Base-by-base conservation (phyloP, 257 asterid species). In the Verbascum thapsus region DNA sequence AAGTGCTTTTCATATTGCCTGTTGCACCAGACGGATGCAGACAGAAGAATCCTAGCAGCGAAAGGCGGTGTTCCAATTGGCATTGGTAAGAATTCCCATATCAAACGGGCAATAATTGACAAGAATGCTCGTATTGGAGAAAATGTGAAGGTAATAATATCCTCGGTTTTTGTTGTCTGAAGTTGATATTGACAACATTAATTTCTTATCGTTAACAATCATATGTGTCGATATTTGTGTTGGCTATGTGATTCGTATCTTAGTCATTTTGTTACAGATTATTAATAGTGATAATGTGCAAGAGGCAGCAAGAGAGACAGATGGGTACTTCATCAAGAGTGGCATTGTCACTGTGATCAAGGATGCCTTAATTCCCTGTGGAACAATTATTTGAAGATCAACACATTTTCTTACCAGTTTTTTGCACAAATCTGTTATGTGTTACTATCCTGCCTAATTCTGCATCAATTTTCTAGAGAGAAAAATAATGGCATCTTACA, bases 301-400 rank as follows among this genome's bases (percentile, higher is more conserved):
- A 85, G 97, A 87, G 80, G 97, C 97, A 17, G 96, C 96, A 4
- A 82, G 97, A 69, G 97, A 90, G 79, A 83, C 95, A 0, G 97
- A 90, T 10, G 97, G 97, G 32, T 90, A 87, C 85, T 90, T 90
- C 48, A 90, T 90, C 74, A 90, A 87, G 88, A 87, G 97, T 13
- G 95, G 97, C 38, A 90, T 90, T 16, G 96, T 90, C 58, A 87
- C 97, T 0, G 88, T 90, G 7, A 78, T 90, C 75, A 90, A 90
- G 80, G 97, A 90, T 77, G 97, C 97, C 47, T 61, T 84, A 66
- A 80, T 90, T 71, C 96, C 96, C 43, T 73, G 80, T 62, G 90
- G 90, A n/a, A n/a, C n/a, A n/a, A n/a, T n/a, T n/a, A n/a, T n/a
- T n/a, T n/a, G n/a, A n/a, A n/a, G n/a, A n/a, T n/a, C n/a, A n/a